Evolutionary conservation across 257 asterid species (phyloP).

Genomic region (Verbena officinalis): DNA sequence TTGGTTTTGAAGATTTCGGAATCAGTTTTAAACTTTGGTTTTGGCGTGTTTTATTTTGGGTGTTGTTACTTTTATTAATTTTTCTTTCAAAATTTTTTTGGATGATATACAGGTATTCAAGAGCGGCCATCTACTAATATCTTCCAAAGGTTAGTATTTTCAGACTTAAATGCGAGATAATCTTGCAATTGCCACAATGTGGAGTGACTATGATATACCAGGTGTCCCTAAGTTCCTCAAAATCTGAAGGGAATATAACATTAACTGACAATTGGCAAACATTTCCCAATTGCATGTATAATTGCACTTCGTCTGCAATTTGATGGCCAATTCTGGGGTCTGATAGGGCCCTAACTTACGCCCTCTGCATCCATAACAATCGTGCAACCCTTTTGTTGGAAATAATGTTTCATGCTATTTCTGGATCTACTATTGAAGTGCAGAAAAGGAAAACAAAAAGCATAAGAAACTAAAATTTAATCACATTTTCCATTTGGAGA

Average conservation of each 20-base stretch:
- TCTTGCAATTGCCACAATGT: background rate
- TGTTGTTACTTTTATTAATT: slow-evolving; percentile 19
- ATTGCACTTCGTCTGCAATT: slow-evolving; percentile 17
- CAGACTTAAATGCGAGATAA: slow-evolving; percentile 2
- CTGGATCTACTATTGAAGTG: slow-evolving; percentile 15
- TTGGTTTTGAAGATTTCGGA: slow-evolving; percentile 16
- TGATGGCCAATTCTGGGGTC: slow-evolving; percentile 16
- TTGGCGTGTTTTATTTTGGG: slow-evolving; percentile 25
- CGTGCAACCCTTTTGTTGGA: slow-evolving; percentile 1
- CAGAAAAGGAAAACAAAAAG: background rate
- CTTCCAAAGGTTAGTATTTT: slow-evolving; percentile 77
- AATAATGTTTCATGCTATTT: background rate
- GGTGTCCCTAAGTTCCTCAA: background rate
- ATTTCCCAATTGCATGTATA: background rate
- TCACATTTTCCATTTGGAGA: slow-evolving; percentile 5
- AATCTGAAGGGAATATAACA: slow-evolving; percentile 19
- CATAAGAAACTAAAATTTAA: background rate
- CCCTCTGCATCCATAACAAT: background rate
- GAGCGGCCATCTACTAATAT: slow-evolving; percentile 90
- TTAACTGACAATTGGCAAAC: slow-evolving; percentile 12
- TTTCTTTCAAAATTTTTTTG: background rate
- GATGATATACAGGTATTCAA: slow-evolving; percentile 77
- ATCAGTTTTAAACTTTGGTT: background rate
- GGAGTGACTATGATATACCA: background rate
- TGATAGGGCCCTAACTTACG: background rate